phyloP scores from a whole-genome alignment of 1,139 yeast species.

The Pichia sp. region DNA sequence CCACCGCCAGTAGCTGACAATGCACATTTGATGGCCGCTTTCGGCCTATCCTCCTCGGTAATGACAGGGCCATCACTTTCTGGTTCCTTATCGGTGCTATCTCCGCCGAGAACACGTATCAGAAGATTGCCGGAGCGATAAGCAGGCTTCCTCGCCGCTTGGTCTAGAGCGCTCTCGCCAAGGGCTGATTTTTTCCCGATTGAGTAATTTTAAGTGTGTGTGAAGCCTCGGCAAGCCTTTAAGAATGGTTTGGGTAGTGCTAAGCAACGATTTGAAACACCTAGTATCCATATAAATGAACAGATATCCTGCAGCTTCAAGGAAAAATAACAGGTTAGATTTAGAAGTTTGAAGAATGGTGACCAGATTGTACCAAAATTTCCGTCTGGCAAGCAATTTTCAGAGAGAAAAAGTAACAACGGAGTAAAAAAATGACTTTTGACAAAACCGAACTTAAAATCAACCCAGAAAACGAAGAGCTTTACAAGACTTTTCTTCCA shows the following conservation, averaged over 20 bases:
- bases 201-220: not conserved
- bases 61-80: not conserved
- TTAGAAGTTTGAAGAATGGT: not conserved
- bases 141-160: not conserved
- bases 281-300: not conserved
- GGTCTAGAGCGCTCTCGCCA: not conserved
- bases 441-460: not conserved
- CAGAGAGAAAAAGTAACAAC: not conserved
- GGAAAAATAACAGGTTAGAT: not conserved
- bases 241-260: not conserved
- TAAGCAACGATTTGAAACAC: too few species aligned
- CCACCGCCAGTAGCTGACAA: too few species aligned
- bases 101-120: not conserved
- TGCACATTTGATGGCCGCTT: not conserved
- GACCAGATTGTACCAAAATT: too few species aligned
- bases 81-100: not conserved
- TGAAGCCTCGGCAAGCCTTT: not conserved
- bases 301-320: not conserved
- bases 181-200: not conserved
- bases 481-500: constrained; percentile 23
- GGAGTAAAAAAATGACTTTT: constrained; percentile 3
- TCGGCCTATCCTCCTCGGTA: not conserved
- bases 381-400: not conserved
- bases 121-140: not conserved
- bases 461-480: constrained; percentile 20